Evolutionary conservation across 2,329 filamentous ascomycete genomes (phyloP).

Genomic region (Alternaria sp.): DNA sequence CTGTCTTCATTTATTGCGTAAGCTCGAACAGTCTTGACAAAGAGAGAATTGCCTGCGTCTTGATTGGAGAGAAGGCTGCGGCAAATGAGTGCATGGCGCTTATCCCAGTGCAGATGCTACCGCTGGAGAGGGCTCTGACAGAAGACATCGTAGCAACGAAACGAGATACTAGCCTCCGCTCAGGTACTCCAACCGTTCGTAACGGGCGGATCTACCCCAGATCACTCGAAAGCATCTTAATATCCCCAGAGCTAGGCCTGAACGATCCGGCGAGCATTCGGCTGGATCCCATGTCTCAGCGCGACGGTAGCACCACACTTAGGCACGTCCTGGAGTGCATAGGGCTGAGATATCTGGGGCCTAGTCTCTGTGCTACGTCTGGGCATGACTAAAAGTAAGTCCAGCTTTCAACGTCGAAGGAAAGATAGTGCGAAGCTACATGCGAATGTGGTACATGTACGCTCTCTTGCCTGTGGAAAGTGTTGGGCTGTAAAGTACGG

Average conservation of each 20-base stretch:
- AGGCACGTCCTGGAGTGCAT: slow-evolving; percentile 38
- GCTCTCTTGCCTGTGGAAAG: not conserved
- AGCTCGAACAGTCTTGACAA: slow-evolving; percentile 52
- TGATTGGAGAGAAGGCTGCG: slow-evolving; percentile 57
- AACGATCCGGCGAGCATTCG: slow-evolving; percentile 18
- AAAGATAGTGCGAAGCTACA: not conserved
- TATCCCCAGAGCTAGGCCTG: slow-evolving; percentile 23
- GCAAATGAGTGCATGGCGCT: slow-evolving; percentile 56
- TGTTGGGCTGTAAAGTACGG: not conserved
- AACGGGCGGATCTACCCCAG: slow-evolving; percentile 7
- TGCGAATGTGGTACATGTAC: not conserved
- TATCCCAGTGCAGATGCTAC: slow-evolving; percentile 56
- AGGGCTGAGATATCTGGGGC: slow-evolving; percentile 38
- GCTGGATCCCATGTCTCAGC: slow-evolving; percentile 25
- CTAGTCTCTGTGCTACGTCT: slow-evolving; percentile 27
- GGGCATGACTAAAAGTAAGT: slow-evolving; percentile 17
- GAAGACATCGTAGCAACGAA: not conserved
- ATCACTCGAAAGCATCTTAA: slow-evolving; percentile 19
- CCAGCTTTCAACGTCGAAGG: not conserved
- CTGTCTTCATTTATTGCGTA: slow-evolving; percentile 55
- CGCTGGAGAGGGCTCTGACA: not conserved
- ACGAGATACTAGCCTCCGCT: not conserved
- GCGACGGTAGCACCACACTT: slow-evolving; percentile 21
- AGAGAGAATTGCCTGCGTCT: slow-evolving; percentile 57
- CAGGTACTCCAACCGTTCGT: not conserved